Evolutionary conservation across 139 green algal species (phyloP), one percentile per base, ranked within the genome.

Genomic region (Chlamydomonas sp.): DNA sequence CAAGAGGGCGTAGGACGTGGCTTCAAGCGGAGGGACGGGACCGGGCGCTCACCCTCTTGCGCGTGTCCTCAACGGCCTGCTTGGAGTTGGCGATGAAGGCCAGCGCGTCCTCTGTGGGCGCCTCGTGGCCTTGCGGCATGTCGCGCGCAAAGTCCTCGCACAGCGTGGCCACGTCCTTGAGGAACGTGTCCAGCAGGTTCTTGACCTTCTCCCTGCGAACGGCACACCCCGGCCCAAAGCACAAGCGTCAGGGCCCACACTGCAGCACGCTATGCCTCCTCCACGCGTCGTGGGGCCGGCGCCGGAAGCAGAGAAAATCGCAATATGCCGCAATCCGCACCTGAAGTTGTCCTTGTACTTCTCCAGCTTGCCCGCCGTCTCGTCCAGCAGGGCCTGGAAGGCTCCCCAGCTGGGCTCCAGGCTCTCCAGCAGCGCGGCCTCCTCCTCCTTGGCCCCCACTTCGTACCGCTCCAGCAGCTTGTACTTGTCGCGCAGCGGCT

Each of bases 291-390:
- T 49, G 31, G 31, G 31, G 31, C 31, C 31, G 0, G 31, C 31
- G 31, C 31, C 31, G 31, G 31, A 49, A 49, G 31, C 31, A 49
- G 31, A 49, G 31, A 49, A 49, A 49, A 49, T 49, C 31, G 31
- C 31, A 49, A 49, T 0, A 49, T 49, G 31, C 31, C 31, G 31
- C 31, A 49, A 49, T 49, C 31, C 66, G 66, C 66, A 71, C 18
- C 90, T 85, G 94, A 98, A 98, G 80, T 88, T 94, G 63, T 98
- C 96, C 91, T 98, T 98, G 89, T 92, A 92, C 69, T 88, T 87
- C 87, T 96, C 96, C 66, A 98, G 92, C 73, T 92, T 93, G 61
- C 60, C 84, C 0, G 89, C 91, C 9, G 91, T 91, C 20, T 94
- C 91, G 58, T 96, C 91, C 84, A 98, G 89, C 64, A 89, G 91